These are phyloP conservation scores for Skeletonema potamos DNA, from an alignment of 108 stramenopile species.

Conservation along the genomic window DNA sequence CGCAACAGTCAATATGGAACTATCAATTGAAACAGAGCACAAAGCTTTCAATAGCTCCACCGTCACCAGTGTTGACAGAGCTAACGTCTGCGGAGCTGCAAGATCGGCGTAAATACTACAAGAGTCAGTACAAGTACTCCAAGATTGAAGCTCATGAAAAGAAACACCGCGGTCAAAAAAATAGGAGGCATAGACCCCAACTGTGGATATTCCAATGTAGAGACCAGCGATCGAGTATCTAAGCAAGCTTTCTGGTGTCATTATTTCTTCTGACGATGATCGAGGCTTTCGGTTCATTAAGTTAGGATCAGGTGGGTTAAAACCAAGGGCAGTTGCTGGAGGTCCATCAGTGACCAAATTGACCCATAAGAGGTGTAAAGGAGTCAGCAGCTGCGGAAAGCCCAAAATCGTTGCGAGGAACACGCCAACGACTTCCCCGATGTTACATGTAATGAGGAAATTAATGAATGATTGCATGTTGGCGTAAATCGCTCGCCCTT, in stretches of 20 bases:
- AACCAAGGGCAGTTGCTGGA: conserved; percentile 97
- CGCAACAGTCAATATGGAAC: conserved; percentile 84
- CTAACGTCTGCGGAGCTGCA: conserved; percentile 82
- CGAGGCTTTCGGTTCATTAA: conserved; percentile 90
- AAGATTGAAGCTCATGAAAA: conserved; percentile 41
- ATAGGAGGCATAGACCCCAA: conserved; percentile 90
- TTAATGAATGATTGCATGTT: conserved; percentile 99
- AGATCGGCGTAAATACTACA: conserved; percentile 57
- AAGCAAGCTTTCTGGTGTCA: conserved; percentile 88
- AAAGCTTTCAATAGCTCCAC: conserved; percentile 96
- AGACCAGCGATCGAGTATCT: conserved; percentile 90
- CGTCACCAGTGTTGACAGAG: conserved; percentile 92
- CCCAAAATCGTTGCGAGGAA: conserved; percentile 91
- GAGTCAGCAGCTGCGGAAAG: conserved; percentile 93
- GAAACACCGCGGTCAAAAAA: conserved; percentile 74
- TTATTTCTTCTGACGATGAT: conserved; percentile 86
- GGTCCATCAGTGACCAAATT: conserved; percentile 98
- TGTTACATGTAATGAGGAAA: conserved; percentile 97
- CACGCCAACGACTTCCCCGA: conserved; percentile 95
- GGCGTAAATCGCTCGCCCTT: conserved; percentile 95
- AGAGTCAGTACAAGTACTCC: conserved; percentile 59
- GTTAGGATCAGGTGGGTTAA: conserved; percentile 93
- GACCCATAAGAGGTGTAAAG: conserved; percentile 96
- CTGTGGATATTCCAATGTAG: conserved; percentile 94
- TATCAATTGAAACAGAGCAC: conserved; percentile 91